Evolutionary conservation across 306 rosid species (phyloP).

Genomic region (Prunus padus): DNA sequence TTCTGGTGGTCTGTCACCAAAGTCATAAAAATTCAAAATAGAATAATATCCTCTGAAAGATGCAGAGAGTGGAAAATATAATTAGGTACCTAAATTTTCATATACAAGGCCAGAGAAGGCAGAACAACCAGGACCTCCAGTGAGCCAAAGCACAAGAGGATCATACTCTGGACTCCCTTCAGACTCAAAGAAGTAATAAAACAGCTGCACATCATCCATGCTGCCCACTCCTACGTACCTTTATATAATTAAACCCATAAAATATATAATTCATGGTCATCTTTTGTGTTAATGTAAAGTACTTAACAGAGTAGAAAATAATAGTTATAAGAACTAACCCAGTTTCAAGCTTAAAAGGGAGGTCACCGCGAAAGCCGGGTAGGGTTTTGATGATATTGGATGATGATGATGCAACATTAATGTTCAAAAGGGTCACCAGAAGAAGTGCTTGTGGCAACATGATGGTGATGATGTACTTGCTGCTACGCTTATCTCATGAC

Average conservation of each 20-base stretch:
- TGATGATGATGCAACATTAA: background rate
- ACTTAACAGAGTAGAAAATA: too few species aligned
- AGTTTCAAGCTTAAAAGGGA: slow-evolving; percentile 26
- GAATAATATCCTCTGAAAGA: background rate
- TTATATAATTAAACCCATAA: background rate
- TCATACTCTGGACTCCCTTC: slow-evolving; percentile 28
- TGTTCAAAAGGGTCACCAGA: background rate
- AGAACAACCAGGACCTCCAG: slow-evolving; percentile 41
- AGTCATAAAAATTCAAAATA: background rate
- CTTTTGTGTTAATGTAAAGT: too few species aligned
- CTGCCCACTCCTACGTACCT: slow-evolving; percentile 43
- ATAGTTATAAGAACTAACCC: background rate
- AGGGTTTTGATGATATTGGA: background rate
- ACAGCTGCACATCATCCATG: slow-evolving; percentile 32
- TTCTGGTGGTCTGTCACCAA: too few species aligned
- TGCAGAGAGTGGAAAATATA: background rate
- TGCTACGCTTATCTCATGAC: background rate
- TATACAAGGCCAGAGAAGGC: slow-evolving; percentile 19
- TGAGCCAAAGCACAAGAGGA: slow-evolving; percentile 44
- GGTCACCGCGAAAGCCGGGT: background rate
- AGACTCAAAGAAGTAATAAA: slow-evolving; percentile 45
- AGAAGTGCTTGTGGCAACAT: background rate
- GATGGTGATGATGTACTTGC: background rate
- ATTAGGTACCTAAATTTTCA: slow-evolving; percentile 30
- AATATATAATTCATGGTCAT: background rate